These are phyloP conservation scores for Xylaria sp. DNA, from an alignment of 2,329 filamentous ascomycete species.

Conservation along the genomic window DNA sequence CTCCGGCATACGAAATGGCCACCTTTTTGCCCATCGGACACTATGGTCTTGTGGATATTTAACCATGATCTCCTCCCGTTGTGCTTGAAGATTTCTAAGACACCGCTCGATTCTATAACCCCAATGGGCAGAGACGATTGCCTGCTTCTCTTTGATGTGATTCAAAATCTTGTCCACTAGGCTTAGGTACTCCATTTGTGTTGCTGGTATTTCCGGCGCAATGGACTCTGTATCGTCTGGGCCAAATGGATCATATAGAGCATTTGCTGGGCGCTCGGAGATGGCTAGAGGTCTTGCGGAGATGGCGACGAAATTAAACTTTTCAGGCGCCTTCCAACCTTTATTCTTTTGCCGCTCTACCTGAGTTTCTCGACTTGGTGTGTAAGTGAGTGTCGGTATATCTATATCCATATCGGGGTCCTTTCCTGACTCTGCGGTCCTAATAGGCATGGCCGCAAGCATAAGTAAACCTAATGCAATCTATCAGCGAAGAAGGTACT, in stretches of 20 bases:
- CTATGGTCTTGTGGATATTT: background rate
- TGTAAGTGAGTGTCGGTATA: background rate
- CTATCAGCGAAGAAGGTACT: background rate
- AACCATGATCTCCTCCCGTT: background rate
- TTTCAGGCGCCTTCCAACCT: background rate
- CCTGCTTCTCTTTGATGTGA: background rate
- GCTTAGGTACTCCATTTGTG: background rate
- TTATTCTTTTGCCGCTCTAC: background rate
- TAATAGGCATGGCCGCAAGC: slow-evolving; percentile 10
- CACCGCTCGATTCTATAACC: background rate
- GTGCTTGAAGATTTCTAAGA: background rate
- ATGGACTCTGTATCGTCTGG: background rate
- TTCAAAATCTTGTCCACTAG: background rate
- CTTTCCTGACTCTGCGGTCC: background rate
- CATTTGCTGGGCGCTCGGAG: background rate
- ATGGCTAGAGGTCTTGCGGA: too few relatives aligned
- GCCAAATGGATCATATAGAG: background rate
- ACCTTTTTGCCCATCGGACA: background rate
- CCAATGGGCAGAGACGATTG: slow-evolving; percentile 5
- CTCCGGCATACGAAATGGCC: background rate
- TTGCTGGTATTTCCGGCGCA: background rate
- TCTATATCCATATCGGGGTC: background rate
- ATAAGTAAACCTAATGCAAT: slow-evolving; percentile 9
- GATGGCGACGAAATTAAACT: background rate
- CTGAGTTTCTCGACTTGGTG: background rate